Evolutionary conservation across 805 yeast genomes (phyloP), one percentile per base, ranked within the genome.

Genomic region (Candida silvatica): DNA sequence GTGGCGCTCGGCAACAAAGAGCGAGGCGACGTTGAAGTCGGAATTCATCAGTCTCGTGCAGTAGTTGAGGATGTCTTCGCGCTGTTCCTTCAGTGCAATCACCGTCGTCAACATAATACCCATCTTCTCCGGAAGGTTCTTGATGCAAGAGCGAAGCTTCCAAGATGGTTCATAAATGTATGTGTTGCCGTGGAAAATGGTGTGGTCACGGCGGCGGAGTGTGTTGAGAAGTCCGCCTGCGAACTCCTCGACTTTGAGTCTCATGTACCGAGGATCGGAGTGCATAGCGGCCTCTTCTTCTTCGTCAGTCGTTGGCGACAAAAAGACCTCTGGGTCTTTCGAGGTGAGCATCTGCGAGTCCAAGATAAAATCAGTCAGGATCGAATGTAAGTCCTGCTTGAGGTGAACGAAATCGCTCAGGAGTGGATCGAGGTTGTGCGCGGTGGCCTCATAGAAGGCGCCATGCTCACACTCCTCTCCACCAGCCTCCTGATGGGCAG

Each of bases 21-120:
- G 52, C 12, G 61, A 52, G 35, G 77, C 78, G 24, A 74, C 69
- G 39, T 77, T 73, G 46, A 80, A 70, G 47, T 79, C 82, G 40
- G 77, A 77, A 44, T 80, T 80, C 86, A 83, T 77, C 37, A 80
- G 76, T 46, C 92, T 66, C 0, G 90, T 78, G 12, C 85, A 80
- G 49, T 80, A 80, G 46, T 77, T 82, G 32, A 80, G 53, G 18
- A 82, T 67, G 4, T 77, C 70, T 38, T 80, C 86, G 37, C 86
- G 66, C 48, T 81, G 87, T 28, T 78, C 82, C 25, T 78, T 70
- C 44, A 83, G 61, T 42, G 73, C 81, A 29, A 68, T 67, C 6
- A 78, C 70, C 11, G 75, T 47, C 0, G 46, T 38, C 34, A 63
- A 44, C 5, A 69, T 45, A n/a, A 58, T 35, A 7, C 56, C 60